Evolutionary conservation across 2,329 filamentous ascomycete species (phyloP), one percentile per base, ranked within the genome.

Genomic region (Trichophyton rubrum): DNA sequence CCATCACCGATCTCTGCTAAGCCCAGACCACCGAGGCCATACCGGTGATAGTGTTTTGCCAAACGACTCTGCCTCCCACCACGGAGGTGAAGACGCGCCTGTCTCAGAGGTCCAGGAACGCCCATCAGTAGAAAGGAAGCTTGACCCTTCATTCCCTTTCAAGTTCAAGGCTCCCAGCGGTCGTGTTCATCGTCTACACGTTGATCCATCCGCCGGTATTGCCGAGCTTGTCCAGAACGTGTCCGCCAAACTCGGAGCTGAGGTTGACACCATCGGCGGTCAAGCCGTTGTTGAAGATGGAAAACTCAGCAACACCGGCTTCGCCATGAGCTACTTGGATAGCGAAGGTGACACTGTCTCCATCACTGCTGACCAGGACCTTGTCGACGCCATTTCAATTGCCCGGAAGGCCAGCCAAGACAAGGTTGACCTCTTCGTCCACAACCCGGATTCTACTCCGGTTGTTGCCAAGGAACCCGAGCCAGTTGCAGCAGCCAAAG

Each of bases 131-230:
- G 68, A 73, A 5, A 62, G 74, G 11, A 79, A 68, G 3, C 82
- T 88, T 68, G 89, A 95, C 66, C 74, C 83, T 9, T 89, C 92
- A 0, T 99, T 97, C 75, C 85, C 92, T 2, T 99, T 99, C 85
- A 99, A 99, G 75, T 99, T 99, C 82, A 97, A 97, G 79, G 90
- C 93, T 1, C 93, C 93, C 1, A 91, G 89, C 67, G 93, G 92
- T 53, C 89, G 93, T 59, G 91, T 97, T 17, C 93, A 99, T 74
- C 85, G 93, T 60, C 78, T 99, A 58, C 93, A 97, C 69, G 86
- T 96, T 30, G 79, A 85, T 59, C 87, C 90, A 9, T 84, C 87
- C 22, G 84, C 89, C 60, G 93, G 93, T 47, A 84, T 99, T 64
- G 83, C 82, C 20, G 84, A 89, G 47, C 85, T 99, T 62, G 85